A percentile compares a stretch with the other conserved stretches of the same genome.
Conservation (phyloP, 768 basidiomycete genomes). For the Naganishia friedmannii region DNA sequence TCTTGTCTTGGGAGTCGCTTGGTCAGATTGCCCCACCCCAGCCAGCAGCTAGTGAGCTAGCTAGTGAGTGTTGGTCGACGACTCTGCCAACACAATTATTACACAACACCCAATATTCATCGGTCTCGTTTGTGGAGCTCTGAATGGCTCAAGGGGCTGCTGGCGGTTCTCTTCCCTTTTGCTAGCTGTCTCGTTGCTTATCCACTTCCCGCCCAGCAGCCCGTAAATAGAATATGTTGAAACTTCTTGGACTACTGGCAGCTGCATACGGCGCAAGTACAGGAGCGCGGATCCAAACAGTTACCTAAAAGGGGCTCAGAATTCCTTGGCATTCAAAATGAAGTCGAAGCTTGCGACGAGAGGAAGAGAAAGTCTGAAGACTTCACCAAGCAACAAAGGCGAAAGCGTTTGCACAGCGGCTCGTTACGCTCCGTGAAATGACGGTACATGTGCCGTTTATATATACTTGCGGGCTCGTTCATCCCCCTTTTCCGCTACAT, state of each 20-base stretch:
- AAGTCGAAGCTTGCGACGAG: not conserved
- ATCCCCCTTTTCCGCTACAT: not conserved
- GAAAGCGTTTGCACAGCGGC: conserved; percentile 1
- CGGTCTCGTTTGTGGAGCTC: no score
- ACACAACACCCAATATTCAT: no score
- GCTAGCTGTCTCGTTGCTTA: no score
- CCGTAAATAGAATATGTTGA: not conserved
- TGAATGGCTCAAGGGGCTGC: no score
- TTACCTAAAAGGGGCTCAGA: not conserved
- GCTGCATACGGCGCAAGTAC: not conserved
- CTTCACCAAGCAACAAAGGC: not conserved
- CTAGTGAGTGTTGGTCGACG: no score
- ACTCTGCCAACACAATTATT: no score
- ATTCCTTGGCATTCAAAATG: not conserved
- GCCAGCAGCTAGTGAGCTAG: no score
- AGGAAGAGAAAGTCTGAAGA: not conserved
- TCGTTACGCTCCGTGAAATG: not conserved
- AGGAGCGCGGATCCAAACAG: not conserved
- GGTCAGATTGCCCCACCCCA: no score
- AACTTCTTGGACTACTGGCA: not conserved
- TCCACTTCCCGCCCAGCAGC: not conserved
- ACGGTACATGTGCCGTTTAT: not conserved
- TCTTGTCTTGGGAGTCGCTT: no score
- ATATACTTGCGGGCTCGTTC: not conserved
- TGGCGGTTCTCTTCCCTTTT: no score